Conservation (phyloP, 805 yeast genomes). For the Cyberlindnera nakhonratchasimensis region DNA sequence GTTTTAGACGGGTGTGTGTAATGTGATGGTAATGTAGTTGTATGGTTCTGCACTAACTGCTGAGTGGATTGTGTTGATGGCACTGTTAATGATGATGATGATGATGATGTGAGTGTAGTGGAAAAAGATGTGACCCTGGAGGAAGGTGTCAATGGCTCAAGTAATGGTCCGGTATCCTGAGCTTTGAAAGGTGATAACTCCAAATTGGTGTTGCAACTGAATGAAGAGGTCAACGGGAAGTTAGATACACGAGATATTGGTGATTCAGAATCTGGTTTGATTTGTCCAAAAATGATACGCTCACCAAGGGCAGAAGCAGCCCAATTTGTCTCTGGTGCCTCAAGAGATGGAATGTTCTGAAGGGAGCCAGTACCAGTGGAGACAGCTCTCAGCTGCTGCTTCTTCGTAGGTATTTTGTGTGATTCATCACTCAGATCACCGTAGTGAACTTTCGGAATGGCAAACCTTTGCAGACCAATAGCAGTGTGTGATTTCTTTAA, state of each 20-base stretch:
- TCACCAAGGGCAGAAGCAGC: conserved; percentile 41
- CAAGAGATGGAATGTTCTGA: conserved; percentile 33
- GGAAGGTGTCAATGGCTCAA: conserved; percentile 63
- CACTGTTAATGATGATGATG: conserved; percentile 4
- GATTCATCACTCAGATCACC: conserved; percentile 12
- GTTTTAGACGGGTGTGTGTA: conserved; percentile 26
- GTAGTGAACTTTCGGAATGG: conserved; percentile 12
- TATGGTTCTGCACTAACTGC: neutral
- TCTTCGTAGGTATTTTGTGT: conserved; percentile 23
- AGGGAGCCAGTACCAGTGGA: conserved; percentile 21
- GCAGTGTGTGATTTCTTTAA: conserved; percentile 29
- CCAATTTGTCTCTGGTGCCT: conserved; percentile 40
- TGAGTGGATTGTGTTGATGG: conserved; percentile 6
- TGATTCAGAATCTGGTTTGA: conserved; percentile 15
- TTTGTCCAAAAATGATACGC: conserved; percentile 31
- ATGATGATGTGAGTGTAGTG: conserved; percentile 2
- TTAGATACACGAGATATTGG: conserved; percentile 17
- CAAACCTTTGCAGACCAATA: conserved; percentile 27
- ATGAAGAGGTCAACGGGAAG: conserved; percentile 50
- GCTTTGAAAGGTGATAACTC: conserved; percentile 59
- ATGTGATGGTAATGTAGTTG: neutral
- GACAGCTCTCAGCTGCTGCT: conserved; percentile 15
- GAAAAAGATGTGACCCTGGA: conserved; percentile 23
- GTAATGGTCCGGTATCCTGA: conserved; percentile 59
- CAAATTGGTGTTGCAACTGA: conserved; percentile 61